A percentile compares a stretch with the other conserved stretches of the same genome.
Evolutionary conservation across 75 land plant species (phyloP).

Genomic region (Sequoiadendron giganteum): DNA sequence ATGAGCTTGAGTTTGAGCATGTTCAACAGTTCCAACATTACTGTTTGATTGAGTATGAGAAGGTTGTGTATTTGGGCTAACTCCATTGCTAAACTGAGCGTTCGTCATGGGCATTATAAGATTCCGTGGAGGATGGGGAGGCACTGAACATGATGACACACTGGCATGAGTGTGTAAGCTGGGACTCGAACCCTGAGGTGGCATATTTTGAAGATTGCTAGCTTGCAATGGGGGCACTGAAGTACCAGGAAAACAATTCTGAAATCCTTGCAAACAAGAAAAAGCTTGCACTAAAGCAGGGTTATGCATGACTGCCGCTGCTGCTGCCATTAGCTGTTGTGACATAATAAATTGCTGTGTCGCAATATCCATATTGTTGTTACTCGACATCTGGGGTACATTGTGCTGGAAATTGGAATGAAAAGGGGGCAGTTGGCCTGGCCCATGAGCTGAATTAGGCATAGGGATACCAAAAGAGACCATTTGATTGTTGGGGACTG

Average conservation of each 20-base stretch:
- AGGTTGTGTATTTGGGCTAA: neutral
- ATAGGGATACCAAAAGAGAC: neutral
- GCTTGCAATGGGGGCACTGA: neutral
- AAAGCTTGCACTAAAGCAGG: neutral
- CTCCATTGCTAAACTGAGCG: neutral
- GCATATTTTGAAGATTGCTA: neutral
- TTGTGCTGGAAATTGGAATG: neutral
- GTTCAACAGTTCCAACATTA: neutral
- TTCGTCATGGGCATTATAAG: neutral
- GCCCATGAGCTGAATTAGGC: neutral
- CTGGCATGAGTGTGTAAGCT: neutral
- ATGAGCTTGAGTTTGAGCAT: conserved; percentile 5
- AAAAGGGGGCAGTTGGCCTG: neutral
- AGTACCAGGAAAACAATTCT: neutral
- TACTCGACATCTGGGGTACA: neutral
- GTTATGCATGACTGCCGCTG: conserved; percentile 1
- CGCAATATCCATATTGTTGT: conserved; percentile 5
- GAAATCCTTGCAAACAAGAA: conserved; percentile 5
- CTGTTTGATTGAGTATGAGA: neutral
- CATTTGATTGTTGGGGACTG: neutral
- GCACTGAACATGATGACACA: neutral
- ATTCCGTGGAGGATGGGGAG: neutral
- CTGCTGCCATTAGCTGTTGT: neutral
- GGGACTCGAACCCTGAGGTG: neutral
- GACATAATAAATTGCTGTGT: conserved; percentile 2